Evolutionary conservation across 305 asterid species (phyloP).

Genomic region (Galium porrigens): DNA sequence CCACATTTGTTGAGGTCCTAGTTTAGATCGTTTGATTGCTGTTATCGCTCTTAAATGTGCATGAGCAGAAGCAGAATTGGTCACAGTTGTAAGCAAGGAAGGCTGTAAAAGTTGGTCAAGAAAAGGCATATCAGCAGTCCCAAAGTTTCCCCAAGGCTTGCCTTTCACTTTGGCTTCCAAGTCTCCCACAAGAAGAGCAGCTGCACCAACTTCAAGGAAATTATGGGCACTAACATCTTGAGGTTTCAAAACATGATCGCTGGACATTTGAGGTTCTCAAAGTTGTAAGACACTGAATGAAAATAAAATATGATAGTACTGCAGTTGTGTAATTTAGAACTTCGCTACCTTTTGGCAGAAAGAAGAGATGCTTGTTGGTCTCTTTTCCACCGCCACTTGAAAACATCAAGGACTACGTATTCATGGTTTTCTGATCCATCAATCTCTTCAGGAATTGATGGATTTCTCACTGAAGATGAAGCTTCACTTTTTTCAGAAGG

Average conservation of each 20-base stretch:
- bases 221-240: slow-evolving; percentile 58
- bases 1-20: slow-evolving; percentile 76
- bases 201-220: slow-evolving; percentile 95
- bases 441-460: slow-evolving; percentile 67
- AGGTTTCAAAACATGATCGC: slow-evolving; percentile 61
- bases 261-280: slow-evolving; percentile 31
- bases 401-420: slow-evolving; percentile 66
- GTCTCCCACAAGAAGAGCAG: slow-evolving; percentile 96
- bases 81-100: slow-evolving; percentile 87
- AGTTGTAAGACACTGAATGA: slow-evolving; percentile 15
- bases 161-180: slow-evolving; percentile 93
- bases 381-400: slow-evolving; percentile 92
- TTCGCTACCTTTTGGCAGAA: slow-evolving; percentile 59
- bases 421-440: slow-evolving; percentile 61
- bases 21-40: slow-evolving; percentile 72
- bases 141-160: slow-evolving; percentile 65
- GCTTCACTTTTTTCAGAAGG: slow-evolving; percentile 67
- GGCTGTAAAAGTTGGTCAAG: slow-evolving; percentile 94
- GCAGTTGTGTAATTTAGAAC: slow-evolving; percentile 20
- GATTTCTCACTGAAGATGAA: slow-evolving; percentile 54
- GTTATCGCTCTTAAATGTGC: slow-evolving; percentile 95
- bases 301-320: slow-evolving; percentile 5
- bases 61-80: slow-evolving; percentile 83
- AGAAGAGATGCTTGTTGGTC: slow-evolving; percentile 63
- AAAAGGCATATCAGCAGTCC: slow-evolving; percentile 83